Evolutionary conservation across 1,139 yeast species (phyloP).

Genomic region (Pichia inconspicua): DNA sequence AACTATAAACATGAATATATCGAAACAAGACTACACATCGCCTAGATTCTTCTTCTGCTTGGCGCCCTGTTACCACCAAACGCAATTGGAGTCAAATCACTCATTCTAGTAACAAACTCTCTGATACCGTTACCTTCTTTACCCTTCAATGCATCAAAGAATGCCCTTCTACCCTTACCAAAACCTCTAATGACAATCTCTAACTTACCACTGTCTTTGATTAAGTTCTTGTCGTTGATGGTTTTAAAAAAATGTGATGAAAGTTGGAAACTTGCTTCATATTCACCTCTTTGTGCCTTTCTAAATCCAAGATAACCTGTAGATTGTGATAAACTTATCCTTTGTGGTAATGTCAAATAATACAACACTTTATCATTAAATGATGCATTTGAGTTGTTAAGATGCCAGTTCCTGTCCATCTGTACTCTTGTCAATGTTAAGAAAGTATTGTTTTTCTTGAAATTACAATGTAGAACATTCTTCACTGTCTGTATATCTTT

Average conservation of each 20-base stretch:
- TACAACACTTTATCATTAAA: slow-evolving; percentile 74
- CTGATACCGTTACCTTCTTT: slow-evolving; percentile 75
- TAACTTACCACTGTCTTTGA: slow-evolving; percentile 33
- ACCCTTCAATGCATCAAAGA: slow-evolving; percentile 76
- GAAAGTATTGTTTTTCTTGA: slow-evolving; percentile 77
- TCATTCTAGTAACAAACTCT: slow-evolving; percentile 55
- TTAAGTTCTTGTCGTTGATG: slow-evolving; percentile 32
- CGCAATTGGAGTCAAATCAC: slow-evolving; percentile 74
- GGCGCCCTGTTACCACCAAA: slow-evolving; percentile 92
- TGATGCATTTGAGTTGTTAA: slow-evolving; percentile 47
- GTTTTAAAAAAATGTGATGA: slow-evolving; percentile 63
- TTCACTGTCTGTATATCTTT: slow-evolving; percentile 32
- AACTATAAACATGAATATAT: neutral
- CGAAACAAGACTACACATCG: neutral
- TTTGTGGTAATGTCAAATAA: slow-evolving; percentile 74
- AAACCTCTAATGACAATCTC: slow-evolving; percentile 75
- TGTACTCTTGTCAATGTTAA: slow-evolving; percentile 67
- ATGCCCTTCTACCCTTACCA: slow-evolving; percentile 87
- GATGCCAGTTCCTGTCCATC: slow-evolving; percentile 54
- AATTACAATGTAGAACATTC: slow-evolving; percentile 69
- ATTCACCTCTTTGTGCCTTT: slow-evolving; percentile 78
- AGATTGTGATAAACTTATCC: slow-evolving; percentile 54
- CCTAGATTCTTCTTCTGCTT: slow-evolving; percentile 67
- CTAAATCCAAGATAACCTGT: slow-evolving; percentile 74
- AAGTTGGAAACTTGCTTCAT: slow-evolving; percentile 92